Conservation (phyloP, 176 grass and related monocot species). For the Puya raimondii region DNA sequence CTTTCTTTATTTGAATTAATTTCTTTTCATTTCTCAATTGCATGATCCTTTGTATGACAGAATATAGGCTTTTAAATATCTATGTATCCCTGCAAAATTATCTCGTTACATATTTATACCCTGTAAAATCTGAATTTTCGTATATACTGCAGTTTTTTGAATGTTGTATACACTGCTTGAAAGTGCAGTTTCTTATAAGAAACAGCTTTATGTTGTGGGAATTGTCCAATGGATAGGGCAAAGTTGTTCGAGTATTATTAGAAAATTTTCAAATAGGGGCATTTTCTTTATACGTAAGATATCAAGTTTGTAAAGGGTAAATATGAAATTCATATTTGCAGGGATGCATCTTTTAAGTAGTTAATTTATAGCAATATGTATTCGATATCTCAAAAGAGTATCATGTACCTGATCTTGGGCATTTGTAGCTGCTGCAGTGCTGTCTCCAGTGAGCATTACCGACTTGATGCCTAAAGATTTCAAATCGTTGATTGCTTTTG, state of each 20-base stretch:
- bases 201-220: no score
- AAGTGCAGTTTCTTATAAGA: neutral
- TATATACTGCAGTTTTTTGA: no score
- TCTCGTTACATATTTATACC: neutral
- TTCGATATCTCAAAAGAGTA: neutral
- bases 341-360: no score
- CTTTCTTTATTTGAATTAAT: no score
- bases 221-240: no score
- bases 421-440: slow-evolving; percentile 43
- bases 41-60: neutral
- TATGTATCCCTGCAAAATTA: neutral
- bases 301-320: neutral
- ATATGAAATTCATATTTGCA: neutral
- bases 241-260: no score
- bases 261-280: no score
- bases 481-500: slow-evolving; percentile 61
- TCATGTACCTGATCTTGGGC: slow-evolving; percentile 76
- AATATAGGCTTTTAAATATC: no score
- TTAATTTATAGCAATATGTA: no score
- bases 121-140: no score
- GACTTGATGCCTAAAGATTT: slow-evolving; percentile 71
- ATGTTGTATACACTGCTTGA: neutral
- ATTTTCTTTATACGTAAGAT: neutral
- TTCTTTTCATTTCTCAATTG: no score
- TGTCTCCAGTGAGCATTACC: slow-evolving; percentile 96